Evolutionary conservation across 2,329 filamentous ascomycete genomes (phyloP).

Genomic region (Zymoseptoria passerinii): DNA sequence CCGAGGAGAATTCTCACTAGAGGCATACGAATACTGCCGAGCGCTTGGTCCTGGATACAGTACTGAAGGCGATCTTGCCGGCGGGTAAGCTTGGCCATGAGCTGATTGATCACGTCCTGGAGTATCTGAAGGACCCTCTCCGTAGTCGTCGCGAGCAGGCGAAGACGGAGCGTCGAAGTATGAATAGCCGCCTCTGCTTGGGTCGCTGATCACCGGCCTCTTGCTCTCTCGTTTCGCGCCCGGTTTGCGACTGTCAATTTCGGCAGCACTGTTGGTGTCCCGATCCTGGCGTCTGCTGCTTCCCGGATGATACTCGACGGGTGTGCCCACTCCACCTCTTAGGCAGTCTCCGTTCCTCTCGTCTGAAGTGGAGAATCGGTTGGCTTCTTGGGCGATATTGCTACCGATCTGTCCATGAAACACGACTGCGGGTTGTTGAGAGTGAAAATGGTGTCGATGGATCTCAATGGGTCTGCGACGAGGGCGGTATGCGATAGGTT

Average conservation of each 20-base stretch:
- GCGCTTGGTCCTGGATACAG: neutral
- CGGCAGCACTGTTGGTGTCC: neutral
- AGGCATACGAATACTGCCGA: neutral
- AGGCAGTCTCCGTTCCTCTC: neutral
- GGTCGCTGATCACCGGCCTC: neutral
- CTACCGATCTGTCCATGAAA: neutral
- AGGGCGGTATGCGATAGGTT: neutral
- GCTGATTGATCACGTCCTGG: neutral
- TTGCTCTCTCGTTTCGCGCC: neutral
- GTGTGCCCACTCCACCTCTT: neutral
- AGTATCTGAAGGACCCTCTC: neutral
- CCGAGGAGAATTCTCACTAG: neutral
- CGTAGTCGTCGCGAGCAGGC: neutral
- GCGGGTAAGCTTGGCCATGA: neutral
- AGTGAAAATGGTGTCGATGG: neutral
- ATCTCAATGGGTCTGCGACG: neutral
- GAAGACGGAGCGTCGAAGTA: neutral
- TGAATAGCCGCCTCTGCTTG: neutral
- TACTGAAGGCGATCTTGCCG: neutral
- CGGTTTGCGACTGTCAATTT: neutral
- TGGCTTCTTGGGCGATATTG: neutral
- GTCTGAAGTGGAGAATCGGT: neutral
- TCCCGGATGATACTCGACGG: neutral
- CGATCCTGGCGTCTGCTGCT: neutral
- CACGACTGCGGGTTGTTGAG: neutral